These are phyloP conservation scores for Barnettozyma populi DNA, from an alignment of 805 yeast genomes.

Conservation along the genomic window DNA sequence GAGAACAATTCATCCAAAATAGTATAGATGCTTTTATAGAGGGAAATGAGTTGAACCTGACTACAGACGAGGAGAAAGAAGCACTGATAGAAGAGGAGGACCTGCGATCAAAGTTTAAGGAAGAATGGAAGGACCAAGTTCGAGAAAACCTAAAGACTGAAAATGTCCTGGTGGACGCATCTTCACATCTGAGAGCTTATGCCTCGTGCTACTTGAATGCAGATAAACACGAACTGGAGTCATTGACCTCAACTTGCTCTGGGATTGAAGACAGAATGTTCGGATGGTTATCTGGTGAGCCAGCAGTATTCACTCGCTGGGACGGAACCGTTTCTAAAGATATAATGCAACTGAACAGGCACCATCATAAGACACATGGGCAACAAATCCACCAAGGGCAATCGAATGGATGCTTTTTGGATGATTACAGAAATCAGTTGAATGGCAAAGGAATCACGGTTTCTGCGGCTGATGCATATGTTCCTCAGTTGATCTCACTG, in stretches of 20 bases:
- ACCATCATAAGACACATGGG: conserved; percentile 7
- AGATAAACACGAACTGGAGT: background rate
- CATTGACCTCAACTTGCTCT: conserved; percentile 21
- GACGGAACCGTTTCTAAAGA: conserved; percentile 25
- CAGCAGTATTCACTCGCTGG: conserved; percentile 36
- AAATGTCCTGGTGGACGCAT: conserved; percentile 20
- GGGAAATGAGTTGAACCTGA: conserved; percentile 1
- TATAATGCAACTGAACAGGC: conserved; percentile 14
- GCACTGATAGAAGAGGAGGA: conserved; percentile 12
- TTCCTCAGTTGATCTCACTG: conserved; percentile 25
- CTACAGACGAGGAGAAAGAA: conserved; percentile 14
- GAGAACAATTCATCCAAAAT: conserved; percentile 14
- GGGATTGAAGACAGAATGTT: conserved; percentile 34
- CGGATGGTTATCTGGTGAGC: conserved; percentile 33
- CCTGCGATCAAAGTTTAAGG: conserved; percentile 1
- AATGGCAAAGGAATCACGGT: conserved; percentile 33
- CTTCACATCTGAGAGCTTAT: conserved; percentile 25
- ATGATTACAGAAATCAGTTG: conserved; percentile 21
- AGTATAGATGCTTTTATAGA: conserved; percentile 13
- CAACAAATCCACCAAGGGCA: background rate
- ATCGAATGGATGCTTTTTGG: conserved; percentile 25
- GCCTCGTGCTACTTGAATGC: conserved; percentile 22
- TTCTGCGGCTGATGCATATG: conserved; percentile 27
- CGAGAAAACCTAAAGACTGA: conserved; percentile 14
- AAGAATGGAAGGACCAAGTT: background rate